These are phyloP conservation scores for Malassezia nana DNA, from an alignment of 1,284 basidiomycete genomes.

Conservation along the genomic window DNA sequence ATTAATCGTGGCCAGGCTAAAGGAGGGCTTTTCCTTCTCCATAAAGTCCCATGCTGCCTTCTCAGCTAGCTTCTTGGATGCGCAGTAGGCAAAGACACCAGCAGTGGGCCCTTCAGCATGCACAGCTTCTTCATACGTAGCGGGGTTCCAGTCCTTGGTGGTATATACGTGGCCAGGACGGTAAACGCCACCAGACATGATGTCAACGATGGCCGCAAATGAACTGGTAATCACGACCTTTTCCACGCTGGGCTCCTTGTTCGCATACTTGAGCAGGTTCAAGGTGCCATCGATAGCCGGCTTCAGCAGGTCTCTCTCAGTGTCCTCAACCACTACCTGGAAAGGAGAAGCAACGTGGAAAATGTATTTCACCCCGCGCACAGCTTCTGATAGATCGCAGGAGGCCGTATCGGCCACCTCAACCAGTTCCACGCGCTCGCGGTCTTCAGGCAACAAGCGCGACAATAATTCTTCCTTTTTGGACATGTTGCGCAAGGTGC, in stretches of 20 bases:
- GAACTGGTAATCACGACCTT: slow-evolving; percentile 41
- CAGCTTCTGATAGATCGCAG: slow-evolving; percentile 40
- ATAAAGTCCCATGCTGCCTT: slow-evolving; percentile 38
- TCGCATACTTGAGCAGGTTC: slow-evolving; percentile 36
- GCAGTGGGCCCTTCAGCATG: slow-evolving; percentile 19
- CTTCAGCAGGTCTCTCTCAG: slow-evolving; percentile 43
- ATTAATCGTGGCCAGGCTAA: slow-evolving; percentile 28
- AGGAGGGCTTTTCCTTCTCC: slow-evolving; percentile 26
- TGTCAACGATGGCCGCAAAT: slow-evolving; percentile 35
- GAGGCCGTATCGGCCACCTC: slow-evolving; percentile 45
- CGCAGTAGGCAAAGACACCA: slow-evolving; percentile 35
- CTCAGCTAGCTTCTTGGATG: slow-evolving; percentile 39
- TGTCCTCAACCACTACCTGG: slow-evolving; percentile 38
- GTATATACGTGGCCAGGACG: slow-evolving; percentile 33
- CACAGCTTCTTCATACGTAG: slow-evolving; percentile 29
- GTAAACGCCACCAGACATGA: slow-evolving; percentile 31
- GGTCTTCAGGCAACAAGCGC: slow-evolving; percentile 20
- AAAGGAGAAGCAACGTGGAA: slow-evolving; percentile 33
- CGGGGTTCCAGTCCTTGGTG: slow-evolving; percentile 33
- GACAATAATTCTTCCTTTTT: slow-evolving; percentile 34
- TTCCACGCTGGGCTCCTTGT: slow-evolving; percentile 30
- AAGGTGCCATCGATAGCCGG: slow-evolving; percentile 48
- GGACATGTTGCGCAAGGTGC: slow-evolving; percentile 26
- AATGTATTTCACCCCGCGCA: slow-evolving; percentile 33
- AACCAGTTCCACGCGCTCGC: slow-evolving; percentile 30